Evolutionary conservation across 352 stramenopile species (phyloP), one percentile per base, ranked within the genome.

Genomic region (Phytophthora cryptogea): DNA sequence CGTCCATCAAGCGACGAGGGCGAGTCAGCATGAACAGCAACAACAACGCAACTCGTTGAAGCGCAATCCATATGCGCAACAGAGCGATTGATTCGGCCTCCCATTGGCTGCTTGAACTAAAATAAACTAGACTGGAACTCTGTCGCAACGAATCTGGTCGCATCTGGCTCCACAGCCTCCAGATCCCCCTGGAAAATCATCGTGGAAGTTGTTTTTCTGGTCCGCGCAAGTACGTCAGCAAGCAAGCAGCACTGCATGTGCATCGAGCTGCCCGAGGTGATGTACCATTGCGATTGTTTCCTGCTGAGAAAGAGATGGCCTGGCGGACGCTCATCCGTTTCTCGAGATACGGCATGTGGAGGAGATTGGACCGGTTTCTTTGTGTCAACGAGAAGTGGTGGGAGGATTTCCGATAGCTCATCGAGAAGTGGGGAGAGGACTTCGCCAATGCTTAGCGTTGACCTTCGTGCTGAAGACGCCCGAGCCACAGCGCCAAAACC

Each of bases 211-310:
- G 20, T 28, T 63, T 63, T 45, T 57, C 27, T 58, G 23, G 37
- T 8, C 54, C 17, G 8, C 39, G 8, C 59, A 66, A 67, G 59
- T 67, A 63, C 59, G 59, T 67, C 52, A 52, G 51, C 11, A 16
- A 8, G n/a, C 36, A 20, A n/a, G n/a, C 13, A 20, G 13, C 28
- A 40, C n/a, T n/a, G 35, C 35, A 26, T 46, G 56, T 64, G 56
- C 56, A 42, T 64, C 48, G 32, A 30, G 13, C 42, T 37, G 7
- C 10, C 8, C n/a, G 17, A 33, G 41, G 32, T 39, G 48, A 59
- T 53, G 56, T 53, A 61, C 30, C 1, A 13, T 39, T 9, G 33
- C 33, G n/a, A 39, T 39, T 13, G 9, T 14, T 8, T 39, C 33
- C 11, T 39, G 33, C 33, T 4, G 33, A 10, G 33, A 39, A 39